Percentiles rank a stretch among this genome's conserved stretches.
Evolutionary conservation across 2,329 filamentous ascomycete species (phyloP).

Genomic region (Graphiopsis chlorocephala): DNA sequence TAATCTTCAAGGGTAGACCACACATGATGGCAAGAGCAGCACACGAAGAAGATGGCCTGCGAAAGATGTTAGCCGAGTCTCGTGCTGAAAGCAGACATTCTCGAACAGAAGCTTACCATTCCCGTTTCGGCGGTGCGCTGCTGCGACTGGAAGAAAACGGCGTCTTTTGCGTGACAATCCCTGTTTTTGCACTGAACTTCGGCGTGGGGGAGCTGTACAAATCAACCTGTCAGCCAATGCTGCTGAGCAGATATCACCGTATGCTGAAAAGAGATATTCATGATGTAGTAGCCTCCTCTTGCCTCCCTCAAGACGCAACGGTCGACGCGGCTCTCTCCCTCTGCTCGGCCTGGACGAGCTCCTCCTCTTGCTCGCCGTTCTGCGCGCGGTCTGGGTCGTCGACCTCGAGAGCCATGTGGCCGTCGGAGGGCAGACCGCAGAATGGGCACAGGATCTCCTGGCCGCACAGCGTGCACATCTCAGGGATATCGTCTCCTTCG

Average conservation of each 20-base stretch:
- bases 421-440: conserved; percentile 48
- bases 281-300: conserved; percentile 26
- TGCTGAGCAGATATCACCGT: conserved; percentile 33
- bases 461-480: conserved; percentile 58
- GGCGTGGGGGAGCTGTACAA: conserved; percentile 70
- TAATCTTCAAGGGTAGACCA: conserved; percentile 49
- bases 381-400: conserved; percentile 36
- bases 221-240: conserved; percentile 34
- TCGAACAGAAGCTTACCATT: conserved; percentile 69
- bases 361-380: conserved; percentile 23
- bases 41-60: conserved; percentile 64
- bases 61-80: conserved; percentile 14
- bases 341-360: conserved; percentile 29
- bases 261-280: conserved; percentile 17
- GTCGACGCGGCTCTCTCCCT: conserved; percentile 29
- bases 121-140: conserved; percentile 95
- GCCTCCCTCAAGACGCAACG: conserved; percentile 26
- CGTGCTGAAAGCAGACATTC: background rate
- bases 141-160: conserved; percentile 98
- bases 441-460: conserved; percentile 54
- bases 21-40: conserved; percentile 88
- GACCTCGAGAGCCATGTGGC: conserved; percentile 45
- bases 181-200: conserved; percentile 82
- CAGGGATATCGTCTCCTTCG: conserved; percentile 37
- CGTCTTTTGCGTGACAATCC: conserved; percentile 76